These are phyloP conservation scores for Iberis pinnata DNA, from an alignment of 345 rosid species.

Conservation along the genomic window DNA sequence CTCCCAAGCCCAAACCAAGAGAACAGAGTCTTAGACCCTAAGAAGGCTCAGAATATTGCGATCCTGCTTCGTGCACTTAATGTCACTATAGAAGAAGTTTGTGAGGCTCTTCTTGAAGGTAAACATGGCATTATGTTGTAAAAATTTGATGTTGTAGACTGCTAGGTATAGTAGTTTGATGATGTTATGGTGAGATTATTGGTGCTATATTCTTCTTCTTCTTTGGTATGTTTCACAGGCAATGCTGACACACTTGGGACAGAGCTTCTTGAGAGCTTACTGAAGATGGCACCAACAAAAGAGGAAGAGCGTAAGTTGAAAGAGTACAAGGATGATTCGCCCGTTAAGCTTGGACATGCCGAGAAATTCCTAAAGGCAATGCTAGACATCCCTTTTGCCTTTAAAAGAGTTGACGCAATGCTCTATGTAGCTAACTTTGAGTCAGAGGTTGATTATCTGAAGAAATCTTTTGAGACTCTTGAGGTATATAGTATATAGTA, in stretches of 20 bases:
- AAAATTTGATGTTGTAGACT: not conserved
- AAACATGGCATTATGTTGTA: constrained; percentile 19
- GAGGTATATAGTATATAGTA: constrained; percentile 46
- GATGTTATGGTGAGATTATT: not conserved
- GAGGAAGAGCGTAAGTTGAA: constrained; percentile 87
- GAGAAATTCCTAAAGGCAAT: constrained; percentile 86
- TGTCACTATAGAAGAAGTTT: constrained; percentile 93
- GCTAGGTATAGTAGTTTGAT: not conserved
- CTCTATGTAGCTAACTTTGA: constrained; percentile 85
- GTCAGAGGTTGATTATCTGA: constrained; percentile 81
- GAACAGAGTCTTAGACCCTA: constrained; percentile 85
- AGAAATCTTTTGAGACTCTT: constrained; percentile 72
- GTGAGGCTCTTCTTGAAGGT: constrained; percentile 98
- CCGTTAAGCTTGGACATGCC: constrained; percentile 74
- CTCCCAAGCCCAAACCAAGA: constrained; percentile 57
- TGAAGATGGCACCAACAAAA: constrained; percentile 89
- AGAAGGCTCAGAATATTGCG: constrained; percentile 93
- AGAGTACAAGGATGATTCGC: constrained; percentile 70
- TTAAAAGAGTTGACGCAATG: constrained; percentile 76
- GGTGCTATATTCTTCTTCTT: not conserved
- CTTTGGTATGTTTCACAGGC: constrained; percentile 41
- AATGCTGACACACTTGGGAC: constrained; percentile 84
- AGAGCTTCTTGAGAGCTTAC: constrained; percentile 88
- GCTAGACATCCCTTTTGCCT: constrained; percentile 92
- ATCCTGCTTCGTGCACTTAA: constrained; percentile 80